A percentile compares a stretch with the other conserved stretches of the same genome.
These are phyloP conservation scores for Halophytophthora polymorphica DNA, from an alignment of 352 stramenopile genomes.

Conservation along the genomic window DNA sequence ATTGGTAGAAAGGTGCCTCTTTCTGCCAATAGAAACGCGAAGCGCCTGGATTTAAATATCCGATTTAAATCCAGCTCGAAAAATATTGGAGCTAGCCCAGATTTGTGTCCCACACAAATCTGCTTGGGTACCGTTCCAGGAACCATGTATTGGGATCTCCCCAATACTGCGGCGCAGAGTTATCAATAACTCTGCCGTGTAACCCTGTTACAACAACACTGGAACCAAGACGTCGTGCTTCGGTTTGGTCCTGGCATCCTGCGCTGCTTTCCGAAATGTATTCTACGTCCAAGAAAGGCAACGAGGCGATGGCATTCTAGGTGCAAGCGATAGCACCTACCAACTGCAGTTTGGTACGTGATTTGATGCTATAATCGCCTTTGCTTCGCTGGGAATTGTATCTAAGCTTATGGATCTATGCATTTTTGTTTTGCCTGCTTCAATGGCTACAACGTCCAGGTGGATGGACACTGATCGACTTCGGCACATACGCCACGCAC, in stretches of 20 bases:
- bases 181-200: too few species aligned
- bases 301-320: slow-evolving; percentile 3
- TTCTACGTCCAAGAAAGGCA: slow-evolving; percentile 1
- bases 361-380: neutral
- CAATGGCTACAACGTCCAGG: neutral
- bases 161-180: too few species aligned
- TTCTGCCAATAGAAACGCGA: too few species aligned
- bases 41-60: too few species aligned
- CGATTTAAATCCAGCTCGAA: too few species aligned
- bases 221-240: slow-evolving; percentile 2
- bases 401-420: neutral
- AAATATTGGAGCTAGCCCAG: too few species aligned
- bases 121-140: too few species aligned
- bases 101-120: too few species aligned
- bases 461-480: slow-evolving; percentile 21
- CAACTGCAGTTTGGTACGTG: slow-evolving; percentile 18
- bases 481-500: slow-evolving; percentile 21
- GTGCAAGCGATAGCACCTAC: slow-evolving; percentile 10
- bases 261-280: neutral
- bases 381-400: neutral
- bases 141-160: too few species aligned
- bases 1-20: too few species aligned
- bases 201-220: too few species aligned
- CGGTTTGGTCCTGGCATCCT: slow-evolving; percentile 1
- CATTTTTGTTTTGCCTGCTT: neutral